Conservation (phyloP, 257 asterid genomes). For the Solanum medicagineum region DNA sequence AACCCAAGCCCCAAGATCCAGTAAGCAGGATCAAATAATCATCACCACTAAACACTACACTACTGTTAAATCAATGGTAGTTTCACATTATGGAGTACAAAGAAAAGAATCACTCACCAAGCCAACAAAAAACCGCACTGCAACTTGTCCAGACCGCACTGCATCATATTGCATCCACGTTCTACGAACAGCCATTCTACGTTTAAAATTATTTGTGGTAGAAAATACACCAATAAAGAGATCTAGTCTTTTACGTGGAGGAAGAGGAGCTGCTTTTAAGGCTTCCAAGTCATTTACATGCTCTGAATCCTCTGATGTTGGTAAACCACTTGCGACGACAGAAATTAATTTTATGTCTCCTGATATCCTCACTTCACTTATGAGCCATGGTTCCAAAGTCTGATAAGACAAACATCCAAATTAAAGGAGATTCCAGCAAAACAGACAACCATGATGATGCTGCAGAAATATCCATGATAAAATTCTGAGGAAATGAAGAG, state of each 20-base stretch:
- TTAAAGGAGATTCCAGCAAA: constrained; percentile 1
- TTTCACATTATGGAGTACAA: not conserved
- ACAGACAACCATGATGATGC: constrained; percentile 1
- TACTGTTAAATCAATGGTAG: not conserved
- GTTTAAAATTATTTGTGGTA: constrained; percentile 93
- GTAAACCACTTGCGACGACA: constrained; percentile 85
- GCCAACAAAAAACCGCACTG: constrained; percentile 97
- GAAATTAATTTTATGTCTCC: constrained; percentile 79
- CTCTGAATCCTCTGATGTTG: constrained; percentile 87
- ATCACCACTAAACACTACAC: not conserved
- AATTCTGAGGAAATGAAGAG: not conserved
- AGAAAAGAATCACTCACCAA: constrained; percentile 43
- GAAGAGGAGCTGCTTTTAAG: constrained; percentile 58
- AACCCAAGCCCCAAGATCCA: not conserved
- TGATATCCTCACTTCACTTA: constrained; percentile 71
- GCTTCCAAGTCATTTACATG: constrained; percentile 65
- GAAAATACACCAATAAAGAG: constrained; percentile 90
- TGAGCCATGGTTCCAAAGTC: constrained; percentile 98
- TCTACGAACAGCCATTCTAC: constrained; percentile 96
- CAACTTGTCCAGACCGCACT: constrained; percentile 76
- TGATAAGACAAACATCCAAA: constrained; percentile 17
- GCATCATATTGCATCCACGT: constrained; percentile 96
- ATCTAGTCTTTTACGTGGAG: constrained; percentile 34
- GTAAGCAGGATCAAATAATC: not conserved
- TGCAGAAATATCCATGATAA: not conserved